Evolutionary conservation across 139 green algal genomes (phyloP), one percentile per base, ranked within the genome.

Genomic region (Coelastrella sp.): DNA sequence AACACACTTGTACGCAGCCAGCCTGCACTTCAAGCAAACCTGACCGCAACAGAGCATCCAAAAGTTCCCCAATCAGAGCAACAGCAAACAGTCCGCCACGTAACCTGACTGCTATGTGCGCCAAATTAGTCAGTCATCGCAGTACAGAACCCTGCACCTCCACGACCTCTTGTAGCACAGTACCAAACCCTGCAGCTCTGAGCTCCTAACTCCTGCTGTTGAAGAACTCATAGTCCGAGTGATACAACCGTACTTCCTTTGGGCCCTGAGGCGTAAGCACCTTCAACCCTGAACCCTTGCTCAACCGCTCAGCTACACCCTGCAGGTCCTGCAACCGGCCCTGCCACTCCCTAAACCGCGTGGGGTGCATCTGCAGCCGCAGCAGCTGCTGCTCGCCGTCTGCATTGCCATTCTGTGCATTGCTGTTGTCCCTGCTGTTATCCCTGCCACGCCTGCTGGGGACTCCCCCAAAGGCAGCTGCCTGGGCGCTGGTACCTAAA

Each of bases 151-250:
- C 32, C 32, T 47, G 32, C 32, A 47, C 32, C 32, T 47, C 32
- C 32, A 47, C 32, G 32, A 47, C 32, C 32, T 47, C 32, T 47
- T 47, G 32, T 47, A 47, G 32, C 32, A 47, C 32, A 47, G 32
- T 47, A 47, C 32, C 32, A 47, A 47, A 47, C 32, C 32, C 32
- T 47, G 32, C 32, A 47, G 32, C 32, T 47, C 32, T 47, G 32
- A 47, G 32, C 32, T 47, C 32, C 32, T 47, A 47, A 47, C 32
- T 47, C 32, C 32, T 47, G 32, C 73, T 84, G 76, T 92, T 76
- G 90, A 96, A 96, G 73, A 96, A 96, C 86, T 96, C 94, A 85
- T 89, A 96, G 80, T 96, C 94, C 3, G 92, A 91, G 86, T 94
- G 92, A 59, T 91, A 88, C 59, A 93, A 83, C 79, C 87, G 81